phyloP scores from a whole-genome alignment of 2,329 filamentous ascomycete genomes.

The Fusarium compactum region DNA sequence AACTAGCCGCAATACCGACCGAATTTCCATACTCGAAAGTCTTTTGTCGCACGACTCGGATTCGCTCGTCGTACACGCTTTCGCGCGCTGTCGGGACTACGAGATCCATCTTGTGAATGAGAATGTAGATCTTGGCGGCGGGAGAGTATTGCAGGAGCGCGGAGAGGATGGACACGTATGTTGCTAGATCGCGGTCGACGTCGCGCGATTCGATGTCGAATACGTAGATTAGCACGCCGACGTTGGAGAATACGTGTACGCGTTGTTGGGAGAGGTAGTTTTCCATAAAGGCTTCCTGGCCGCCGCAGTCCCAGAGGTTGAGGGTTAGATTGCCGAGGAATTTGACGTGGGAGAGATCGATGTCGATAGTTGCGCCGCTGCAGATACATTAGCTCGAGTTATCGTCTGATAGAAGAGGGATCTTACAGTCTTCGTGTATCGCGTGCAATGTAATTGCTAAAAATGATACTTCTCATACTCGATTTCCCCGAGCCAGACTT shows the following conservation, averaged over 20 bases:
- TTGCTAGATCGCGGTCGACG: conserved; percentile 91
- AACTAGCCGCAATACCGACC: conserved; percentile 49
- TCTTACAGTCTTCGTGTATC: conserved; percentile 85
- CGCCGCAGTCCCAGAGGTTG: conserved; percentile 98
- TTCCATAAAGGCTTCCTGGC: conserved; percentile 98
- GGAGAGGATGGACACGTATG: conserved; percentile 89
- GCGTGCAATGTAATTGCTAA: conserved; percentile 98
- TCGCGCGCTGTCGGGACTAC: conserved; percentile 84
- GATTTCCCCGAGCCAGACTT: conserved; percentile 98
- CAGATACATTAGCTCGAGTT: background rate
- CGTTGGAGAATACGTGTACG: conserved; percentile 95
- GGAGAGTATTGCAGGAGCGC: conserved; percentile 88
- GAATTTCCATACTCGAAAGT: conserved; percentile 67
- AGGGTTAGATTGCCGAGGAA: conserved; percentile 98
- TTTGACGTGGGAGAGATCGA: conserved; percentile 98
- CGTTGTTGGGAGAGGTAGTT: conserved; percentile 97
- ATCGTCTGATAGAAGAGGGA: background rate
- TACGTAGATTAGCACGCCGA: conserved; percentile 97
- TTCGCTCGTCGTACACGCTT: conserved; percentile 85
- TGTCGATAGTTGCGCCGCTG: conserved; percentile 93
- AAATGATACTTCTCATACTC: conserved; percentile 98
- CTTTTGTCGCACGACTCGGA: conserved; percentile 79
- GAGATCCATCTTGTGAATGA: conserved; percentile 99
- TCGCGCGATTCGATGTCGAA: conserved; percentile 98
- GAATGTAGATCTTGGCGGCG: conserved; percentile 86